phyloP scores from a whole-genome alignment of 1,284 basidiomycete genomes.

The Coniophora puteana region DNA sequence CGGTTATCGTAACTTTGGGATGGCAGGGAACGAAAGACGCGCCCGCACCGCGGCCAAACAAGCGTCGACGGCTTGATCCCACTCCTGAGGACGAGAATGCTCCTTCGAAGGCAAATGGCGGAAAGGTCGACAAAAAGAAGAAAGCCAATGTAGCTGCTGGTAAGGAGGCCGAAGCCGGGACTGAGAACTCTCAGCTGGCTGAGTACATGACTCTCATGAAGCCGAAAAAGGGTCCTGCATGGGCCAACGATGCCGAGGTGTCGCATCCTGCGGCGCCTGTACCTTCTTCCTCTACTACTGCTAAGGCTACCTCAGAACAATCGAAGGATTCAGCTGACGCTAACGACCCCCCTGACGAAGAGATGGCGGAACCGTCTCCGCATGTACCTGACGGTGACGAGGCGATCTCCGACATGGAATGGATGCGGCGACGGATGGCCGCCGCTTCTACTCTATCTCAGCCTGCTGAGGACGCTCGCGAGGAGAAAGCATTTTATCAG shows the following conservation, averaged over 20 bases:
- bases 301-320: too few relatives aligned
- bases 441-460: constrained; percentile 36
- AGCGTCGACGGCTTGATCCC: constrained; percentile 55
- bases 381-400: constrained; percentile 25
- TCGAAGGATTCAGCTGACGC: too few relatives aligned
- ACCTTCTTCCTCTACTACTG: constrained; percentile 11
- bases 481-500: constrained; percentile 57
- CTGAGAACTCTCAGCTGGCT: constrained; percentile 44
- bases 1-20: constrained; percentile 1
- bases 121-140: constrained; percentile 7
- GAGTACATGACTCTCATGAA: constrained; percentile 67
- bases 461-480: too few relatives aligned
- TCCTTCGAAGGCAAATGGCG: constrained; percentile 21
- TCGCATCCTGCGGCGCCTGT: constrained; percentile 17
- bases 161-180: constrained; percentile 23
- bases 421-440: constrained; percentile 69
- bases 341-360: constrained; percentile 14
- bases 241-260: constrained; percentile 53
- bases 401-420: constrained; percentile 62
- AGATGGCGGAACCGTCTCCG: constrained; percentile 23
- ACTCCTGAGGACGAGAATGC: background rate
- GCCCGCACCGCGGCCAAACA: constrained; percentile 61
- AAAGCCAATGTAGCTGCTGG: constrained; percentile 14
- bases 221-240: constrained; percentile 59
- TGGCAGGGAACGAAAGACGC: constrained; percentile 62